phyloP scores from a whole-genome alignment of 2,329 filamentous ascomycete genomes.

The Hypoxylon sp. region DNA sequence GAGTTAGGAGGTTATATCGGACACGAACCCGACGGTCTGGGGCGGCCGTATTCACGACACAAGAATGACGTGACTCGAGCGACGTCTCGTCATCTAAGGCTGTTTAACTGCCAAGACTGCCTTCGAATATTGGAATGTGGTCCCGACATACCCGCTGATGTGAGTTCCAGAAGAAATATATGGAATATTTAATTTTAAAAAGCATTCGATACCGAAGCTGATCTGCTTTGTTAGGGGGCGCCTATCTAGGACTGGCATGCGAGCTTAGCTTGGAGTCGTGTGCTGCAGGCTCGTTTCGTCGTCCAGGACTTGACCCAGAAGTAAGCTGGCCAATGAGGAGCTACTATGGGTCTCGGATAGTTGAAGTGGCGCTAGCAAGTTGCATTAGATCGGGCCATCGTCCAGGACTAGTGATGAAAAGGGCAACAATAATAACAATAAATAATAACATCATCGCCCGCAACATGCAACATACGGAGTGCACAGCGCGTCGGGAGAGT shows the following conservation, averaged over 20 bases:
- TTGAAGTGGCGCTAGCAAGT: constrained; percentile 45
- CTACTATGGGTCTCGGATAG: constrained; percentile 41
- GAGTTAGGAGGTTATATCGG: constrained; percentile 24
- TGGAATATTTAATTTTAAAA: constrained; percentile 12
- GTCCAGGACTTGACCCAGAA: constrained; percentile 27
- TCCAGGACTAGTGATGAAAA: constrained; percentile 29
- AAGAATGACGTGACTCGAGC: constrained; percentile 26
- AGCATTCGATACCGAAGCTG: constrained; percentile 20
- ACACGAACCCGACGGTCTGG: constrained; percentile 39
- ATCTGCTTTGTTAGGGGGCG: constrained; percentile 6
- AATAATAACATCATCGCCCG: constrained; percentile 19
- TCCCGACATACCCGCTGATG: constrained; percentile 16
- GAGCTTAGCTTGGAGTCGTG: constrained; percentile 30
- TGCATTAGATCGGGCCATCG: constrained; percentile 35
- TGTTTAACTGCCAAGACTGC: constrained; percentile 36
- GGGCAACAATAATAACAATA: constrained; percentile 33
- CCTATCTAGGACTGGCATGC: constrained; percentile 30
- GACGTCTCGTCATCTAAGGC: constrained; percentile 31
- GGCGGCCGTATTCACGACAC: constrained; percentile 21
- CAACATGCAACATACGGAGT: too few species aligned
- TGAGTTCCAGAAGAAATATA: constrained; percentile 7
- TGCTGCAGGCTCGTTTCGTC: constrained; percentile 42
- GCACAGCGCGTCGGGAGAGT: constrained; percentile 32
- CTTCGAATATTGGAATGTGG: constrained; percentile 10
- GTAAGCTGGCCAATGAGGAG: constrained; percentile 36